A percentile compares a stretch with the other conserved stretches of the same genome.
phyloP scores from a whole-genome alignment of 352 stramenopile genomes.

The Globisporangium radiosum region DNA sequence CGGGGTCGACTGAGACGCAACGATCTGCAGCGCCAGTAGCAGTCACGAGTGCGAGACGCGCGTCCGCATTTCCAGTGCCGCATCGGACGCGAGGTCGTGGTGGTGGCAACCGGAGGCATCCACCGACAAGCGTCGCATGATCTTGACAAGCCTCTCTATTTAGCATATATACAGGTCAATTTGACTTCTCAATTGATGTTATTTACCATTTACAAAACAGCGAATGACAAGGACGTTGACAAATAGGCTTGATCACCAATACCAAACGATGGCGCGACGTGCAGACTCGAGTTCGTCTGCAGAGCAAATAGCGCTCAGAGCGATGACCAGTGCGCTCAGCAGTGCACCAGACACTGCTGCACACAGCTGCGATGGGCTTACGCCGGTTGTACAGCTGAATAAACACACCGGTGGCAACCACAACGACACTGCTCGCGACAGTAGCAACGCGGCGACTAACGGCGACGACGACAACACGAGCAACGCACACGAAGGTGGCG shows the following conservation, averaged over 20 bases:
- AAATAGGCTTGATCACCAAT: constrained; percentile 7
- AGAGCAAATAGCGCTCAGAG: constrained; percentile 15
- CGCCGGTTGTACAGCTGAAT: constrained; percentile 26
- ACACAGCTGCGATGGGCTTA: constrained; percentile 16
- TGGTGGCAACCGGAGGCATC: no score
- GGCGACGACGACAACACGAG: constrained; percentile 11
- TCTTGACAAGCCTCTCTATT: constrained; percentile 3
- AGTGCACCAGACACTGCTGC: background rate
- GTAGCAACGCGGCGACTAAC: no score
- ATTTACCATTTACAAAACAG: background rate
- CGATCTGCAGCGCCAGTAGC: background rate
- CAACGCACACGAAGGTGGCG: background rate
- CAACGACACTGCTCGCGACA: no score
- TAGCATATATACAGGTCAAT: constrained; percentile 1
- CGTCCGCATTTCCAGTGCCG: background rate
- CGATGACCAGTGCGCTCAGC: constrained; percentile 13
- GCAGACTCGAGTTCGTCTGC: constrained; percentile 7
- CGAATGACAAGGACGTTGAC: constrained; percentile 1
- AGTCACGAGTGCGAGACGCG: background rate
- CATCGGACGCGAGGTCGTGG: background rate
- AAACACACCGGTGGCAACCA: no score
- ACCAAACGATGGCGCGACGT: background rate
- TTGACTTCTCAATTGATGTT: background rate
- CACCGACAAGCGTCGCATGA: background rate
- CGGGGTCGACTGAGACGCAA: background rate